phyloP scores from a whole-genome alignment of 2,329 filamentous ascomycete species.

The Exophiala spinifera region DNA sequence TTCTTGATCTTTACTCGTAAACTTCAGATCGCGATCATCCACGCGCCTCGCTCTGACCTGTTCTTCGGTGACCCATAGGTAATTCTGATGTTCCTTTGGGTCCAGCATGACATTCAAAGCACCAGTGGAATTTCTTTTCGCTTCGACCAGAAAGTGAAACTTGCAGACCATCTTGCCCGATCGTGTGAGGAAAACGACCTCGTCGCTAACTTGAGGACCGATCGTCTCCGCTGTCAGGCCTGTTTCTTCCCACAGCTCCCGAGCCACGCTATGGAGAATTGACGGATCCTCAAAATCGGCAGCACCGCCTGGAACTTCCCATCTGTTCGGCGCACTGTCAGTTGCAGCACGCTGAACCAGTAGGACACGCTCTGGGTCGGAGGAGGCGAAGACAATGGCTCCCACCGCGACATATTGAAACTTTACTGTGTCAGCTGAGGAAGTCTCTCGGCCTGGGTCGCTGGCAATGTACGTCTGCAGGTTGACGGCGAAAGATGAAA shows the following conservation, averaged over 20 bases:
- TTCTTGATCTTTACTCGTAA: constrained; percentile 1
- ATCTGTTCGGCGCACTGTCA: constrained; percentile 41
- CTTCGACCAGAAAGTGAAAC: constrained; percentile 40
- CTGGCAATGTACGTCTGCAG: constrained; percentile 5
- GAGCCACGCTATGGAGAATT: constrained; percentile 48
- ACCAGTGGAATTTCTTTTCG: constrained; percentile 27
- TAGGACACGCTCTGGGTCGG: constrained; percentile 31
- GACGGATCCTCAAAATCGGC: constrained; percentile 47
- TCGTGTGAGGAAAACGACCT: constrained; percentile 23
- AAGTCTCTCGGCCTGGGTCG: neutral
- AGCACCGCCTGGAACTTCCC: constrained; percentile 54
- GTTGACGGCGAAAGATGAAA: constrained; percentile 7
- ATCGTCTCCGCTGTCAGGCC: constrained; percentile 47
- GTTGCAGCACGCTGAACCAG: constrained; percentile 43
- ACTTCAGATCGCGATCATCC: constrained; percentile 1
- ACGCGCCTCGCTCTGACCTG: constrained; percentile 28
- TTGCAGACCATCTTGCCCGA: constrained; percentile 32
- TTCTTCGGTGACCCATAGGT: constrained; percentile 38
- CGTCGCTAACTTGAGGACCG: constrained; percentile 39
- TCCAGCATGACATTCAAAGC: constrained; percentile 31
- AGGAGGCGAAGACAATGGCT: constrained; percentile 11
- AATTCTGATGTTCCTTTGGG: constrained; percentile 37
- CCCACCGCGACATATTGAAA: constrained; percentile 17
- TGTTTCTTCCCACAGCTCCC: constrained; percentile 53
- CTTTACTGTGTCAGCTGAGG: neutral